Evolutionary conservation across 306 rosid genomes (phyloP).

Genomic region (Malus sieversii): DNA sequence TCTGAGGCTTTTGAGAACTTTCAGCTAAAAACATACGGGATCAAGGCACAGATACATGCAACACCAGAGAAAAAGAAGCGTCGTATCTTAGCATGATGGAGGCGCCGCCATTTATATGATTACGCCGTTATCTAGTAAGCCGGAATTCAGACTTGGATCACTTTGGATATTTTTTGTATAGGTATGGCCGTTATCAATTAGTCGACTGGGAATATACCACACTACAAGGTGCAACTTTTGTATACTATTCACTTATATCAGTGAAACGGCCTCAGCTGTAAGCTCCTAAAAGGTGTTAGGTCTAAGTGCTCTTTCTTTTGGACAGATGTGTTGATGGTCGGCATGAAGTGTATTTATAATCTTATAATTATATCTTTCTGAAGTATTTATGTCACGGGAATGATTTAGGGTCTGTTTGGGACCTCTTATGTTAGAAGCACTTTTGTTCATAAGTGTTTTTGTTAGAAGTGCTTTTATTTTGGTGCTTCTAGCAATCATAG

Average conservation of each 20-base stretch:
- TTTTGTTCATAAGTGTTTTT: too few species aligned
- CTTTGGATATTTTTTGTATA: neutral
- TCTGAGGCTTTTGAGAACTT: conserved; percentile 93
- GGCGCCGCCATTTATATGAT: neutral
- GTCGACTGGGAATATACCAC: neutral
- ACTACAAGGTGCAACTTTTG: neutral
- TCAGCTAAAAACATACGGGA: conserved; percentile 75
- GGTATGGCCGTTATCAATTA: neutral
- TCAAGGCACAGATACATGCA: conserved; percentile 74
- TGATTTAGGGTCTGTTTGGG: too few species aligned
- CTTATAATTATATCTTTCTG: neutral
- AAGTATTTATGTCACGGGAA: neutral
- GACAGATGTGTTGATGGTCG: neutral
- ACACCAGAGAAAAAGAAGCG: conserved; percentile 88
- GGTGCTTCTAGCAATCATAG: too few species aligned
- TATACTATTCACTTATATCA: neutral
- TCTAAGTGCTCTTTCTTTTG: neutral
- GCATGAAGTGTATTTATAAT: neutral
- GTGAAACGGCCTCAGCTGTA: neutral
- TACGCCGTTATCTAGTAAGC: neutral
- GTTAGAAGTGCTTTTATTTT: too few species aligned
- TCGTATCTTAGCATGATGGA: conserved; percentile 12
- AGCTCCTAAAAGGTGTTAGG: neutral
- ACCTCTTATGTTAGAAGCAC: too few species aligned
- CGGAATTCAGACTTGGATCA: neutral